A percentile compares a stretch with the other conserved stretches of the same genome.
Evolutionary conservation across 1,284 basidiomycete genomes (phyloP).

Genomic region (Cutaneotrichosporon curvatum): DNA sequence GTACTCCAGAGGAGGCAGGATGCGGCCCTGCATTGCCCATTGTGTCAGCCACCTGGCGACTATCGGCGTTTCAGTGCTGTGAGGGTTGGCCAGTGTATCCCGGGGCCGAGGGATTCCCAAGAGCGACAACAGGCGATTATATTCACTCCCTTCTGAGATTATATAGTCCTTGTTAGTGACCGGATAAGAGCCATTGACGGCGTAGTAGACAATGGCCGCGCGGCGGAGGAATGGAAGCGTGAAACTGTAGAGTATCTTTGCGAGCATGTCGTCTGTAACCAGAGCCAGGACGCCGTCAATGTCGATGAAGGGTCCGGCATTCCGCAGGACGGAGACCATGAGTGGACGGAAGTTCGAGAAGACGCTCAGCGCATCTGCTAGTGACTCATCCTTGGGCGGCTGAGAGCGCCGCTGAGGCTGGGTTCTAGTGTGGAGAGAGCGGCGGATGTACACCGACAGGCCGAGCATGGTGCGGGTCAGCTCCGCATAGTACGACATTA

Average conservation of each 20-base stretch:
- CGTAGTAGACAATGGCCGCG: slow-evolving; percentile 75
- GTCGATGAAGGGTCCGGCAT: slow-evolving; percentile 38
- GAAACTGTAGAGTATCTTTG: slow-evolving; percentile 80
- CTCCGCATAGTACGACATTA: slow-evolving; percentile 80
- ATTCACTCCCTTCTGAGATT: slow-evolving; percentile 53
- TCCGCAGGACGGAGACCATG: slow-evolving; percentile 45
- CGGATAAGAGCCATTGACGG: slow-evolving; percentile 56
- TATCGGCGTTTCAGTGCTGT: slow-evolving; percentile 52
- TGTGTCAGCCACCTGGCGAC: slow-evolving; percentile 44
- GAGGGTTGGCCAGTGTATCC: slow-evolving; percentile 62
- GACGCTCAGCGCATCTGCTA: slow-evolving; percentile 27
- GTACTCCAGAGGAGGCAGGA: slow-evolving; percentile 65
- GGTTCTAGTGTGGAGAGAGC: slow-evolving; percentile 27
- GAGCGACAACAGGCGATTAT: slow-evolving; percentile 66
- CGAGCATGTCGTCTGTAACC: slow-evolving; percentile 50
- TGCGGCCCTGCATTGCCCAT: slow-evolving; percentile 39
- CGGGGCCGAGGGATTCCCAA: slow-evolving; percentile 71
- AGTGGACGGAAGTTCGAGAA: slow-evolving; percentile 33
- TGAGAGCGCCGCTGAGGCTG: slow-evolving; percentile 45
- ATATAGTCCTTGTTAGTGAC: slow-evolving; percentile 54
- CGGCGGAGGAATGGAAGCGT: slow-evolving; percentile 91
- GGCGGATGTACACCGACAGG: slow-evolving; percentile 50
- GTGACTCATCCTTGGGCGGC: slow-evolving; percentile 26
- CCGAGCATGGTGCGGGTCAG: slow-evolving; percentile 77
- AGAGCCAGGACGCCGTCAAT: slow-evolving; percentile 31